Evolutionary conservation across 2,329 filamentous ascomycete genomes (phyloP), one percentile per base, ranked within the genome.

Genomic region (Calonectria hongkongensis): DNA sequence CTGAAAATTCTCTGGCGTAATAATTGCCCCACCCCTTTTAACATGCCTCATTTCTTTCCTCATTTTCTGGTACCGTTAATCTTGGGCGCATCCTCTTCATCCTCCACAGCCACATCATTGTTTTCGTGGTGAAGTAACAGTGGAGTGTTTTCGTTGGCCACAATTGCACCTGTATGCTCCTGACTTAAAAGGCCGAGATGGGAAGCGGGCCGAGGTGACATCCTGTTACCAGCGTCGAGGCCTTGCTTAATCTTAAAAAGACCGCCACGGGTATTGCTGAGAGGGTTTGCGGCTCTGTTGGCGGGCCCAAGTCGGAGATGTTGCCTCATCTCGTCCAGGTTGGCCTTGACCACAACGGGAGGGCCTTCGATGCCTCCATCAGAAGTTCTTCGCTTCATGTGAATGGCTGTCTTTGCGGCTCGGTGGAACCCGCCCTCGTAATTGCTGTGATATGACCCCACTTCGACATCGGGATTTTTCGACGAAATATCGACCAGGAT

Each of bases 241-340:
- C 84, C 85, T 75, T 85, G 84, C 84, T 94, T 94, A 77, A 94
- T 92, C 82, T 93, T 93, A 77, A 94, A 92, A 0, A 92, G 89
- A 21, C 90, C 89, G 21, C 89, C 90, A 21, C 88, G 88, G 1
- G 91, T 92, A 70, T 87, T 88, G 81, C 89, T 91, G 25, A 80
- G 81, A 2, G 92, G 92, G 68, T 92, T 91, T 18, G 89, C 88
- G 7, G 92, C 92, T 25, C 89, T 89, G 79, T 94, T 94, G 1
- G 92, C 93, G 0, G 92, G 92, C 0, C 92, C 92, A 0, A 94
- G 88, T 75, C 91, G 92, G 54, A 94, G 85, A 75, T 93, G 90
- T 78, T 91, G 88, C 78, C 87, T 88, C 85, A 93, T 90, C 65
- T 93, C 91, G 65, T 90, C 88, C 36, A 92, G 85, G 65, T 91